These are phyloP conservation scores for Solanum pennellii DNA, from an alignment of 257 asterid species.

Conservation along the genomic window DNA sequence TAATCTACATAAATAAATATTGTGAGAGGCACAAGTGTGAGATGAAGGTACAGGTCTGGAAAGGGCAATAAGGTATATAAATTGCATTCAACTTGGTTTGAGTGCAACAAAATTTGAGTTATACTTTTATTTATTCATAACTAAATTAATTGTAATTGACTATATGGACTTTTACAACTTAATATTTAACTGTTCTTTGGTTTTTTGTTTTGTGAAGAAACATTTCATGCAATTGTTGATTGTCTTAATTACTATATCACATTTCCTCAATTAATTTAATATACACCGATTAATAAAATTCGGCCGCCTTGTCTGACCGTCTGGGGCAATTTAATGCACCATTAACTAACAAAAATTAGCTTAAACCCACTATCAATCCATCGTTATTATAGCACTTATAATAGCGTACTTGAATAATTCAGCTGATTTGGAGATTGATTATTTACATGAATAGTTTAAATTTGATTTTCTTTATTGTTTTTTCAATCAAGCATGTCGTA, in stretches of 20 bases:
- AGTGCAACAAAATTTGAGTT: too few species aligned
- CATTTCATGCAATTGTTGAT: not conserved
- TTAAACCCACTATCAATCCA: not conserved
- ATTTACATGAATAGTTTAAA: rapidly evolving
- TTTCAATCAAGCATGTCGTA: too few species aligned
- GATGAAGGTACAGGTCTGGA: too few species aligned
- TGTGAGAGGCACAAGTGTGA: not conserved
- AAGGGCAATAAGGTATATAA: too few species aligned
- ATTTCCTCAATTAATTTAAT: too few species aligned
- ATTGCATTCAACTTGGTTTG: too few species aligned
- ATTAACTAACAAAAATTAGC: not conserved
- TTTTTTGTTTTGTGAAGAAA: not conserved
- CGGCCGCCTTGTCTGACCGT: not conserved
- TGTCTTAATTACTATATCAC: not conserved
- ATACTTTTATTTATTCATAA: too few species aligned
- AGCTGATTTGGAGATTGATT: rapidly evolving
- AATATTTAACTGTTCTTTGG: not conserved
- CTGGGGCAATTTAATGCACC: not conserved
- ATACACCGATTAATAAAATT: not conserved
- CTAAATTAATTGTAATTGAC: too few species aligned
- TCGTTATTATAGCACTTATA: too few species aligned
- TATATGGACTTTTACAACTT: too few species aligned
- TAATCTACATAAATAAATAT: too few species aligned
- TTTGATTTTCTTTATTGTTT: too few species aligned
- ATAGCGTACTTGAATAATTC: not conserved